phyloP scores from a whole-genome alignment of 441 rosid species.

The Theobroma grandiflorum region DNA sequence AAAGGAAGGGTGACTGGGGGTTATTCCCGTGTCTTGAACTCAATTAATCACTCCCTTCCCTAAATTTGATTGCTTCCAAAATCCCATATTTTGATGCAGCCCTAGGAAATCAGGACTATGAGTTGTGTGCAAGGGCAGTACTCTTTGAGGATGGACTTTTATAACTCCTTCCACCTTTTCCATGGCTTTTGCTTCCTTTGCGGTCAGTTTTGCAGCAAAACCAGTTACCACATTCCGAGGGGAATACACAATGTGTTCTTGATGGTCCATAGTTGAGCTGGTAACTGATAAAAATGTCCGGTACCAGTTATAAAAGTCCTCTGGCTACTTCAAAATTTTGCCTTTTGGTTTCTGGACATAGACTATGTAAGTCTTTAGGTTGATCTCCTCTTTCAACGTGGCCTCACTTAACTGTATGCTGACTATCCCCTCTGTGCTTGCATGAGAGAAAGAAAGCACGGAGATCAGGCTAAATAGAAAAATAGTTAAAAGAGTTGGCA shows the following conservation, averaged over 20 bases:
- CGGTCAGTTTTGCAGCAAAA: conserved; percentile 59
- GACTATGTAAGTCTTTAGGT: no score
- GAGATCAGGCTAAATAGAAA: no score
- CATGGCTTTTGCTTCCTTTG: conserved; percentile 32
- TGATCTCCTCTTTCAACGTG: no score
- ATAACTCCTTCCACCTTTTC: conserved; percentile 23
- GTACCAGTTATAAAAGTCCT: no score
- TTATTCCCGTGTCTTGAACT: conserved; percentile 26
- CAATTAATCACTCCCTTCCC: conserved; percentile 54
- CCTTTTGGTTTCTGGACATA: no score
- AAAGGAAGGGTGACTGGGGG: conserved; percentile 65
- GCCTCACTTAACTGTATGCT: no score
- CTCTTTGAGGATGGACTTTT: no score
- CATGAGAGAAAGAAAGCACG: no score
- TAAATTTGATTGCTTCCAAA: conserved; percentile 41
- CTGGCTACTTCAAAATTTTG: no score
- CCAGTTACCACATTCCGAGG: conserved; percentile 49
- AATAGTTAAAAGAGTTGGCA: no score
- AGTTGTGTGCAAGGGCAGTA: conserved; percentile 41
- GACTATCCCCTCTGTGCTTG: no score
- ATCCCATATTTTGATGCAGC: conserved; percentile 40
- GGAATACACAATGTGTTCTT: conserved; percentile 40
- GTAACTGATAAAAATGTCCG: no score
- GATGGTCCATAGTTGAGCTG: background rate
- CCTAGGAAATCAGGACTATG: conserved; percentile 57